phyloP scores from a whole-genome alignment of 805 yeast species.

The Saccharomycopsis sp. region DNA sequence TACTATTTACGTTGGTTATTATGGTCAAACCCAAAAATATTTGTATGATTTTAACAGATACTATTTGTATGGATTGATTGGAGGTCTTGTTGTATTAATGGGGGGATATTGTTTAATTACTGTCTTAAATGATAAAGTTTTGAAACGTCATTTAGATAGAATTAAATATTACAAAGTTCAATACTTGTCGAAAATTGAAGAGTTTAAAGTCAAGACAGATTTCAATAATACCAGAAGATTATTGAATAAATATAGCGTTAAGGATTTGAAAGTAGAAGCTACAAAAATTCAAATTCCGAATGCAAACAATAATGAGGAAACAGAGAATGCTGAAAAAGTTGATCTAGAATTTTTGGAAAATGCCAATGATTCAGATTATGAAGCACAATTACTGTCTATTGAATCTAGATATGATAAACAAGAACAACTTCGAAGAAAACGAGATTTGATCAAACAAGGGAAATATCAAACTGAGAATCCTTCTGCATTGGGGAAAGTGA shows the following conservation, averaged over 20 bases:
- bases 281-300: not conserved
- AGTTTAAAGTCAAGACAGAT: slow-evolving; percentile 14
- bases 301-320: not conserved
- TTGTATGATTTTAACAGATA: not conserved
- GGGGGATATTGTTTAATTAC: not conserved
- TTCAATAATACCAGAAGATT: slow-evolving; percentile 14
- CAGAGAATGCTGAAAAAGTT: not conserved
- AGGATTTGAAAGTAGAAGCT: slow-evolving; percentile 1
- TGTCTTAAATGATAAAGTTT: slow-evolving; percentile 2
- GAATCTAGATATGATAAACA: slow-evolving; percentile 8
- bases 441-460: slow-evolving; percentile 11
- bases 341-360: no score
- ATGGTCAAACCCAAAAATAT: not conserved
- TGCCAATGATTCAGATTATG: slow-evolving; percentile 7
- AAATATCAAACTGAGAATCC: not conserved
- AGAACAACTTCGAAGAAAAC: slow-evolving; percentile 10
- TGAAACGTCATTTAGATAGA: slow-evolving; percentile 5
- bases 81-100: slow-evolving; percentile 2
- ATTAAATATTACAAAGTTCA: slow-evolving; percentile 10
- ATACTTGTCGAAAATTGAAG: slow-evolving; percentile 6
- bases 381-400: slow-evolving; percentile 7
- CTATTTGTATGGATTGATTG: not conserved
- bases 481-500: not conserved
- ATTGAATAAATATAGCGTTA: slow-evolving; percentile 15
- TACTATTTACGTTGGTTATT: not conserved